Conservation (phyloP, 495 filamentous ascomycete species). For the Tuber melanosporum region DNA sequence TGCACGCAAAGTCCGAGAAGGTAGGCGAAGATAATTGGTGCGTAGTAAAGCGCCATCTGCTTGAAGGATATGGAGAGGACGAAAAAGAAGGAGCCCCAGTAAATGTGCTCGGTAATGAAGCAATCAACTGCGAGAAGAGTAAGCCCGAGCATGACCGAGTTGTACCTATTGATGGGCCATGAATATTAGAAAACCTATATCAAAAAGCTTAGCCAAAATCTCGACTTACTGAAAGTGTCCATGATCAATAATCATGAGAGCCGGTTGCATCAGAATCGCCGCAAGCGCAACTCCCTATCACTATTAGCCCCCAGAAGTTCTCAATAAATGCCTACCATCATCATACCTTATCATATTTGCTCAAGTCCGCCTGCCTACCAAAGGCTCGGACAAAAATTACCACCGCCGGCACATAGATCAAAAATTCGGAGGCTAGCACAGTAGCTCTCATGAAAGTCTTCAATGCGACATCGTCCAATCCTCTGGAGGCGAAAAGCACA, state of each 20-base stretch:
- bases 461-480: slow-evolving; percentile 65
- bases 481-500: slow-evolving; percentile 74
- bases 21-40: slow-evolving; percentile 84
- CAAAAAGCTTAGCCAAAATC: not conserved
- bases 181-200: not conserved
- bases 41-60: slow-evolving; percentile 98
- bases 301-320: slow-evolving; percentile 54
- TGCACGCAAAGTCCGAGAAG: slow-evolving; percentile 78
- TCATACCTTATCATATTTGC: slow-evolving; percentile 41
- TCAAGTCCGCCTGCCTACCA: slow-evolving; percentile 63
- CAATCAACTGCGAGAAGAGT: slow-evolving; percentile 70
- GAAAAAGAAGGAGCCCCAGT: slow-evolving; percentile 90
- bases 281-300: slow-evolving; percentile 69
- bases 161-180: slow-evolving; percentile 50
- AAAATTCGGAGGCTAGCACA: slow-evolving; percentile 80
- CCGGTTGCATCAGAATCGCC: slow-evolving; percentile 87
- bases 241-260: slow-evolving; percentile 87
- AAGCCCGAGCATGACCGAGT: slow-evolving; percentile 94
- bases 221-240: slow-evolving; percentile 73
- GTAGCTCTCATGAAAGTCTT: slow-evolving; percentile 95
- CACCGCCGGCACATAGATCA: slow-evolving; percentile 77
- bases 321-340: not conserved
- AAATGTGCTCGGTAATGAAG: slow-evolving; percentile 71
- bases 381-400: slow-evolving; percentile 76
- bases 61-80: slow-evolving; percentile 91